A percentile compares a stretch with the other conserved stretches of the same genome.
Evolutionary conservation across 139 green algal species (phyloP).

Genomic region (Raphidocelis subcapitata): DNA sequence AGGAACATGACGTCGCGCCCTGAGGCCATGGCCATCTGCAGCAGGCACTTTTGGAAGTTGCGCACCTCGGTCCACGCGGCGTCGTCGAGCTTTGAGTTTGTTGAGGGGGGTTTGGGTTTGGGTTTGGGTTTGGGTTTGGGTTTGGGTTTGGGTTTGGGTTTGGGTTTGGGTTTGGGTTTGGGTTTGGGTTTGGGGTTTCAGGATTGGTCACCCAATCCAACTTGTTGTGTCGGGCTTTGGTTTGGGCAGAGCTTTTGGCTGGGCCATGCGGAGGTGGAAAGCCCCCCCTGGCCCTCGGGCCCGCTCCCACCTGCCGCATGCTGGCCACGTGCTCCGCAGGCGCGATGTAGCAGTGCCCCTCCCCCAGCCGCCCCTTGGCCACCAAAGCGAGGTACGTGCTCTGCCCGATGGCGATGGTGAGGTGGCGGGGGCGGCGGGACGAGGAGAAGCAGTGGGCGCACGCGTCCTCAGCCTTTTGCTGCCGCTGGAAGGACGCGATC

Average conservation of each 20-base stretch:
- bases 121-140: neutral
- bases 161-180: neutral
- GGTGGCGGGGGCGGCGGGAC: slow-evolving; percentile 51
- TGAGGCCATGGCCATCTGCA: slow-evolving; percentile 78
- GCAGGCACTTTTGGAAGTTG: slow-evolving; percentile 99
- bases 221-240: too few relatives aligned
- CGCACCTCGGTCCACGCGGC: slow-evolving; percentile 90
- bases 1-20: slow-evolving; percentile 81
- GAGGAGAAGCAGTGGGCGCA: slow-evolving; percentile 40
- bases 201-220: too few relatives aligned
- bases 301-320: slow-evolving; percentile 44
- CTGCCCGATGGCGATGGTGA: slow-evolving; percentile 81
- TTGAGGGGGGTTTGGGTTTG: slow-evolving; percentile 19
- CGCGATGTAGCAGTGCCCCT: slow-evolving; percentile 85
- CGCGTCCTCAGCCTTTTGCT: slow-evolving; percentile 30
- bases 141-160: neutral
- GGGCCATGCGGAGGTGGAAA: too few relatives aligned
- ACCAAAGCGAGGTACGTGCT: slow-evolving; percentile 85
- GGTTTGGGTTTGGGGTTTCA: neutral
- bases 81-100: slow-evolving; percentile 68
- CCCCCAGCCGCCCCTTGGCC: slow-evolving; percentile 59
- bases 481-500: slow-evolving; percentile 23
- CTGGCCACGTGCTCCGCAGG: slow-evolving; percentile 72
- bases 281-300: too few relatives aligned
- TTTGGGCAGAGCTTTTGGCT: too few relatives aligned